Evolutionary conservation across 805 yeast genomes (phyloP), one percentile per base, ranked within the genome.

Genomic region (Hanseniaspora lachancei): DNA sequence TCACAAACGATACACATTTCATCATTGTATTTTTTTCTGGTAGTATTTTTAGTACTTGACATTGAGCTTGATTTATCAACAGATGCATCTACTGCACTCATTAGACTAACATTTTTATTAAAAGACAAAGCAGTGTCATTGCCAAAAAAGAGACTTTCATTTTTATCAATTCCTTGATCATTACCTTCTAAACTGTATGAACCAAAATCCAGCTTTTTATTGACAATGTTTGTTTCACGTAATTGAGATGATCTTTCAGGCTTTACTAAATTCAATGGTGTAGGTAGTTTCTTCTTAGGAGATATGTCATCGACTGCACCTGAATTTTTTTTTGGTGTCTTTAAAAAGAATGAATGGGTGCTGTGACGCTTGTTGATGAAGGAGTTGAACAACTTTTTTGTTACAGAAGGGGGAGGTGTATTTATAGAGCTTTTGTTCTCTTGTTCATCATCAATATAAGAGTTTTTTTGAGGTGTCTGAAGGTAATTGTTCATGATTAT

Each of bases 1-100:
- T 69, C 68, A 62, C 81, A 77, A 41, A 76, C 66, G 15, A 72
- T 68, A 60, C 81, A 77, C 3, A 35, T 51, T 36, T 64, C 66
- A 23, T 66, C 64, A 3, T 62, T 43, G 47, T 59, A 66, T 32
- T 63, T 63, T 55, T 64, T 66, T 15, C 63, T 60, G 27, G 32
- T 21, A 24, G 16, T 34, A 48, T 12, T 56, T 32, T 16, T 21
- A n/a, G 16, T 10, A n/a, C n/a, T 23, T 41, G 29, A 8, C 7
- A 24, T 24, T 13, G 18, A 24, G 46, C 61, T 44, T 47, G 20
- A 21, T 5, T 21, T 21, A 29, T 38, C 42, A 15, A n/a, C 23
- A 20, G n/a, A 35, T 21, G 51, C 18, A 23, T 20, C 32, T 20
- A 27, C 42, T 15, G 34, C 51, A 16, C 44, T 41, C 44, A 41